A percentile compares a stretch with the other conserved stretches of the same genome.
Evolutionary conservation across 2,329 filamentous ascomycete species (phyloP).

Genomic region (Colletotrichum liaoningense): DNA sequence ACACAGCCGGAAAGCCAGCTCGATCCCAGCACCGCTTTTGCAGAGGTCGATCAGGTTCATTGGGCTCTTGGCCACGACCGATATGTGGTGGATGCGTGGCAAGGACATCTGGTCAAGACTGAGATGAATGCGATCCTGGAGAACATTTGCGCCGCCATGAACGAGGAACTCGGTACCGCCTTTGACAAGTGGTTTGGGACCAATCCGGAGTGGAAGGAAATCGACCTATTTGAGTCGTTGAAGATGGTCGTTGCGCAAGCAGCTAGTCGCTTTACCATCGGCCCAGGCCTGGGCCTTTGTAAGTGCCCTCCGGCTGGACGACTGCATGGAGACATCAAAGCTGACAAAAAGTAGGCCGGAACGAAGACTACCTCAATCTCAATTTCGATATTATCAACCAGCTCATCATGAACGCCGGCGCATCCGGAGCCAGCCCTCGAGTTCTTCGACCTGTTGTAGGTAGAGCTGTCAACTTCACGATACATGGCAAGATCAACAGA

Average conservation of each 20-base stretch:
- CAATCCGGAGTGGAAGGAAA: conserved; percentile 47
- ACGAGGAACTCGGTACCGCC: conserved; percentile 47
- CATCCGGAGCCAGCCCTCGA: conserved; percentile 44
- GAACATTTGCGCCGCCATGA: conserved; percentile 46
- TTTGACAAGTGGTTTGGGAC: conserved; percentile 50
- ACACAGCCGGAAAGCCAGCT: conserved; percentile 52
- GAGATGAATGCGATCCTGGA: conserved; percentile 50
- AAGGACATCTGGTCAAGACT: conserved; percentile 48
- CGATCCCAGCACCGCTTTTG: conserved; percentile 48
- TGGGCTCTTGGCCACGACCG: conserved; percentile 50
- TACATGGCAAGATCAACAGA: conserved; percentile 39
- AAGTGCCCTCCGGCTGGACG: not conserved
- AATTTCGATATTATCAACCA: conserved; percentile 44
- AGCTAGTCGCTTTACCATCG: conserved; percentile 46
- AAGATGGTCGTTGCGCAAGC: conserved; percentile 46
- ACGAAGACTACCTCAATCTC: conserved; percentile 48
- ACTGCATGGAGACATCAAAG: too few relatives aligned
- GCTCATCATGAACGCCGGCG: conserved; percentile 47
- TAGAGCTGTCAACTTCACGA: conserved; percentile 39
- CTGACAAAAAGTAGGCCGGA: conserved; percentile 38
- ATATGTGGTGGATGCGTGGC: conserved; percentile 49
- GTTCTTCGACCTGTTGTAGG: conserved; percentile 47
- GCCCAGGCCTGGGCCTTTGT: conserved; percentile 43
- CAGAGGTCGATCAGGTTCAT: conserved; percentile 49
- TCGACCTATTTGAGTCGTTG: conserved; percentile 43